Base-by-base conservation (phyloP, 768 basidiomycete genomes). In the Leccinum variicolor region DNA sequence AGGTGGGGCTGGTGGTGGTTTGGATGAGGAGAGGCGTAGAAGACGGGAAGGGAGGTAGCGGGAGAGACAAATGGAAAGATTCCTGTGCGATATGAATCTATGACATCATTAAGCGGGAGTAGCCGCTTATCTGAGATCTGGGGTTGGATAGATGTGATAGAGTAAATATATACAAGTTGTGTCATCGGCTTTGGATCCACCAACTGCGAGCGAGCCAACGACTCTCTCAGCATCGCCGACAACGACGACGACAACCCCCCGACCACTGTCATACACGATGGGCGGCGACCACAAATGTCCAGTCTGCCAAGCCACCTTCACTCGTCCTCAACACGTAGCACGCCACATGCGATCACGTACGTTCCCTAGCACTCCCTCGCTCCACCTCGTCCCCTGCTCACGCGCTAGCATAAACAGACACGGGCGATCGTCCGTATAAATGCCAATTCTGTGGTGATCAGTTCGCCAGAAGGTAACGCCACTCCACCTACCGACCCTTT, bases 331-430 rank as follows among this genome's bases (percentile, higher is more conserved):
- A 66, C 91, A 94, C 83, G 92, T 94, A 49, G 89, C 90, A 1
- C 77, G 91, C 51, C 92, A 92, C 74, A 92, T 93, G 90, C 85
- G 91, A 72, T 92, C 90, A 64, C 91, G 90, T 92, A 76, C 75
- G 90, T 85, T 49, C 56, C 36, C 57, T 39, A 5, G 31, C 4
- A 39, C 39, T 39, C 52, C 47, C 61, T 60, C 28, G 52, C 67
- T 70, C 67, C 70, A 66, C 66, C 55, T 13, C 36, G 8, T 52
- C 31, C 45, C n/a, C 39, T 39, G 33, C 64, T 54, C 52, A 59
- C 54, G 2, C n/a, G n/a, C n/a, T n/a, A n/a, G n/a, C 41, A 39
- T 53, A 52, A 39, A 19, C 75, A 92, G 91, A 94, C 74, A 93
- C 91, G 39, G 91, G 91, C 56, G 91, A 93, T 77, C 80, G 92